Evolutionary conservation across 1,284 basidiomycete genomes (phyloP), one percentile per base, ranked within the genome.

Genomic region (Ceratobasidium sp.): DNA sequence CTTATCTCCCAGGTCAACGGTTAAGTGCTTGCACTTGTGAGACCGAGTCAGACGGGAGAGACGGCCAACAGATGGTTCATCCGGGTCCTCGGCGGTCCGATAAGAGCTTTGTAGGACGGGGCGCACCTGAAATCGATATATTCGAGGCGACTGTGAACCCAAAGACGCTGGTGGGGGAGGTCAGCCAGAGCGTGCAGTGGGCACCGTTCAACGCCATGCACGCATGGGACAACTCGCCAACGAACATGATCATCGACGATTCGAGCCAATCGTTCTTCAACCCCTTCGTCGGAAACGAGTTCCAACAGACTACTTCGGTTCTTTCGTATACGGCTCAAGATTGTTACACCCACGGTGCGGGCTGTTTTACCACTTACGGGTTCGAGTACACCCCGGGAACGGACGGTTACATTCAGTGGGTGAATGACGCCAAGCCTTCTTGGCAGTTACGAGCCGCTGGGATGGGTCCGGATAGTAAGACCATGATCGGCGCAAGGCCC

Each of bases 1-100:
- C 92, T 0, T 95, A 89, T 84, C 89, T 96, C 12, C 92, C 92
- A 0, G 96, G 95, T 9, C 96, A 97, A 84, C 89, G 94, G 40
- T 87, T 97, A 1, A 95, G 93, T 80, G 86, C 88, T 0, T 97
- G 96, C 85, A 96, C 95, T 1, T 97, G 96, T 79, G 82, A n/a
- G n/a, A n/a, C n/a, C n/a, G n/a, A n/a, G n/a, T n/a, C n/a, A n/a
- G n/a, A n/a, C n/a, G n/a, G n/a, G n/a, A n/a, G n/a, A n/a, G n/a
- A 85, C 26, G 86, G 87, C 80, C n/a, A 83, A 93, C 3, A 23
- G n/a, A n/a, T n/a, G 69, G 86, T 83, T 58, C 94, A 95, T 82
- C 94, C 94, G 0, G 94, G 95, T 0, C 94, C 95, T 2, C 89
- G 88, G 78, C 84, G 86, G 39, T 63, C 82, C 1, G 87, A 89